These are phyloP conservation scores for Handroanthus guayacan DNA, from an alignment of 257 asterid species.

Conservation along the genomic window DNA sequence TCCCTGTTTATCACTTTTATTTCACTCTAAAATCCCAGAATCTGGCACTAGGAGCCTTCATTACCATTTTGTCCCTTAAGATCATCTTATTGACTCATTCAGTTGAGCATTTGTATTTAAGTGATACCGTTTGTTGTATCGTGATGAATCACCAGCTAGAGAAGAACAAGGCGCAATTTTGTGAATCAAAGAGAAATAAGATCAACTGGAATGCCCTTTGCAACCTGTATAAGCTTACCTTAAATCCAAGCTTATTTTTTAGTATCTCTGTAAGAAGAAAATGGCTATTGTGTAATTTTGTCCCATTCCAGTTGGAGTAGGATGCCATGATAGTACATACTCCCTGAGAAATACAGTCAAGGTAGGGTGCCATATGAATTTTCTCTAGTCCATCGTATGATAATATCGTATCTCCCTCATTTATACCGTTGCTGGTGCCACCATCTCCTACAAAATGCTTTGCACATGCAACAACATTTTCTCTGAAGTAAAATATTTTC, in stretches of 20 bases:
- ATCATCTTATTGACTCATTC: neutral
- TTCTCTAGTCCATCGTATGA: conserved; percentile 74
- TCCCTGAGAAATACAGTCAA: conserved; percentile 79
- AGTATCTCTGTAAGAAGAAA: conserved; percentile 78
- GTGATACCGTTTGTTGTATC: neutral
- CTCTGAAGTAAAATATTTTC: conserved; percentile 57
- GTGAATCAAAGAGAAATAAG: neutral
- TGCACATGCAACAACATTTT: conserved; percentile 81
- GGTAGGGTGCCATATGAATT: conserved; percentile 80
- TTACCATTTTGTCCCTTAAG: neutral
- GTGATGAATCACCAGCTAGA: conserved; percentile 6
- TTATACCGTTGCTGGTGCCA: conserved; percentile 74
- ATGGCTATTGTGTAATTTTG: conserved; percentile 58
- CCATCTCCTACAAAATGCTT: conserved; percentile 97
- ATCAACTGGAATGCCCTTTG: neutral
- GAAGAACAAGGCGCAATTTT: conserved; percentile 1
- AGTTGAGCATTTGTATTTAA: neutral
- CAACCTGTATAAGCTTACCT: conserved; percentile 50
- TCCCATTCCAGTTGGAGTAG: conserved; percentile 85
- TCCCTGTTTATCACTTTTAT: neutral
- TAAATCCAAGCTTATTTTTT: conserved; percentile 86
- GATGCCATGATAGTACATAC: conserved; percentile 94
- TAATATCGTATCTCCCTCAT: conserved; percentile 76
- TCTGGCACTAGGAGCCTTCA: neutral
- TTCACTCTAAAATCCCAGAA: neutral